These are phyloP conservation scores for Colletotrichum trifolii DNA, from an alignment of 2,329 filamentous ascomycete species.

Conservation along the genomic window DNA sequence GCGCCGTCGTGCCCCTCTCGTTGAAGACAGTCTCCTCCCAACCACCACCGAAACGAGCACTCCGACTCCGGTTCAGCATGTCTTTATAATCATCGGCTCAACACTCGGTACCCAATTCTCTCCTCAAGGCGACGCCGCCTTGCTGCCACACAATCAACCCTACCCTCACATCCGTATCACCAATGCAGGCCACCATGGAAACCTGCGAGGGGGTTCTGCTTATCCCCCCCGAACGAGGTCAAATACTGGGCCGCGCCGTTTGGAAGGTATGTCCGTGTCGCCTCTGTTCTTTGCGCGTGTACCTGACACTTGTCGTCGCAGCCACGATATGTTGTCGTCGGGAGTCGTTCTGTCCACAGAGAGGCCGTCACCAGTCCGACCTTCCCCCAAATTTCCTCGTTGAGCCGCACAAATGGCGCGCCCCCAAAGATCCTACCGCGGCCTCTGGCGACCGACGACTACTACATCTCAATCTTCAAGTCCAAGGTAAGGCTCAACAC, in stretches of 20 bases:
- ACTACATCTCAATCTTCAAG: slow-evolving; percentile 67
- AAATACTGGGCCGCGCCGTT: slow-evolving; percentile 60
- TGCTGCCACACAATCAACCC: not conserved
- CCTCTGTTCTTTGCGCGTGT: slow-evolving; percentile 4
- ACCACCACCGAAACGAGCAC: not conserved
- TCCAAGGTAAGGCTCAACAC: slow-evolving; percentile 55
- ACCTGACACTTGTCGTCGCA: slow-evolving; percentile 44
- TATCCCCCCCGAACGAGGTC: slow-evolving; percentile 62
- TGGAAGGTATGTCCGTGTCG: slow-evolving; percentile 59
- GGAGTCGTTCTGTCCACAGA: slow-evolving; percentile 48
- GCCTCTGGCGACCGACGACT: slow-evolving; percentile 48
- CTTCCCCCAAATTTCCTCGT: slow-evolving; percentile 51
- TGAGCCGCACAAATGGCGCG: slow-evolving; percentile 51
- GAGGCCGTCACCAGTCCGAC: slow-evolving; percentile 49
- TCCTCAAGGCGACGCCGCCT: slow-evolving; percentile 7
- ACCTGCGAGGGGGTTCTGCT: slow-evolving; percentile 58
- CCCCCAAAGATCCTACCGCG: slow-evolving; percentile 50
- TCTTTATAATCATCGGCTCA: slow-evolving; percentile 18
- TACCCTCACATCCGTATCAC: not conserved
- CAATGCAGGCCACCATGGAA: slow-evolving; percentile 33
- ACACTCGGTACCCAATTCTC: slow-evolving; percentile 12
- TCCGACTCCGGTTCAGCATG: slow-evolving; percentile 26
- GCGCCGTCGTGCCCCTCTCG: slow-evolving; percentile 21
- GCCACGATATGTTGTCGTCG: slow-evolving; percentile 70
- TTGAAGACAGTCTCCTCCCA: slow-evolving; percentile 2